A percentile compares a stretch with the other conserved stretches of the same genome.
These are phyloP conservation scores for Hyaloscypha variabilis DNA, from an alignment of 495 filamentous ascomycete genomes.

Conservation along the genomic window DNA sequence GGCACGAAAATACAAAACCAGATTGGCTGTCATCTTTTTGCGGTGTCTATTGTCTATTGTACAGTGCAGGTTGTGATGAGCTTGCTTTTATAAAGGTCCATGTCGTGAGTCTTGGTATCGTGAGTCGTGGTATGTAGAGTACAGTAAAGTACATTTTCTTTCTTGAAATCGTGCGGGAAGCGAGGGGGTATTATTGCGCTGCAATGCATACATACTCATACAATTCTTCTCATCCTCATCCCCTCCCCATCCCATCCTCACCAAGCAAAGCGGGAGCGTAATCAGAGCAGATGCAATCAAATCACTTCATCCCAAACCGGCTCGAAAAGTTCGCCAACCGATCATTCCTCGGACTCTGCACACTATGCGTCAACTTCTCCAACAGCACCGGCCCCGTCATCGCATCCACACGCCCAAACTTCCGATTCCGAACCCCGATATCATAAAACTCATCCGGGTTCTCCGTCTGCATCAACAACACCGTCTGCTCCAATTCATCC, in stretches of 20 bases:
- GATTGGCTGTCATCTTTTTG: background rate
- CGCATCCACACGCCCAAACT: constrained; percentile 91
- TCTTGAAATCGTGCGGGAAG: too few species aligned
- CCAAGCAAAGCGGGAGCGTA: too few species aligned
- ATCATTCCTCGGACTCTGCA: constrained; percentile 61
- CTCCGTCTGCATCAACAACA: constrained; percentile 73
- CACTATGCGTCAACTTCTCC: constrained; percentile 79
- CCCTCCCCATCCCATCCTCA: too few species aligned
- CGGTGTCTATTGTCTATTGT: background rate
- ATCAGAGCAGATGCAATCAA: background rate
- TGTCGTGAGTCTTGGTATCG: too few species aligned
- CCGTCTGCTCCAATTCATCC: constrained; percentile 91
- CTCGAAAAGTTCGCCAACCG: constrained; percentile 70
- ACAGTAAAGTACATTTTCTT: too few species aligned
- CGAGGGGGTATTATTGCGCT: too few species aligned
- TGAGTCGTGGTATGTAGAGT: too few species aligned
- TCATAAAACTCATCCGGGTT: constrained; percentile 96
- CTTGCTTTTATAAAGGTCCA: too few species aligned
- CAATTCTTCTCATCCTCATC: too few species aligned
- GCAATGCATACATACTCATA: too few species aligned
- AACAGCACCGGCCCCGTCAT: constrained; percentile 82
- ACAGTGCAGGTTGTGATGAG: too few species aligned
- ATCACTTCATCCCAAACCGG: constrained; percentile 68
- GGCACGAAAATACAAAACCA: constrained; percentile 1
- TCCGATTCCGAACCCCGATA: constrained; percentile 79